Conservation (phyloP, 2,329 filamentous ascomycete species). For the Penicillium concentricum region DNA sequence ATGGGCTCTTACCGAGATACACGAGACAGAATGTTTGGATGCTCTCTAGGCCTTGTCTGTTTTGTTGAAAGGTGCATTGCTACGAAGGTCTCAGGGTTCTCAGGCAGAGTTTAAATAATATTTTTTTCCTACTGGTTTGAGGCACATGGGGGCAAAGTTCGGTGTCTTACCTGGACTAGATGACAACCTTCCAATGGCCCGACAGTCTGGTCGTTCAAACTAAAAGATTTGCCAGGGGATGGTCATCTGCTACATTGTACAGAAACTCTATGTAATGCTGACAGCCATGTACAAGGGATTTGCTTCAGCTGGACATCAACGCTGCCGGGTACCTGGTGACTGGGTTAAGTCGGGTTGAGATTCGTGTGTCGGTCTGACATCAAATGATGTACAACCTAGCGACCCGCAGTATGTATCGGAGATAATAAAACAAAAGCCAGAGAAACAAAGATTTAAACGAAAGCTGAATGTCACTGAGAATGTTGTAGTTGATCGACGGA, state of each 20-base stretch:
- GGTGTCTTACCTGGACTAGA: conserved; percentile 3
- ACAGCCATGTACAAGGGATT: not conserved
- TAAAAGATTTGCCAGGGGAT: not conserved
- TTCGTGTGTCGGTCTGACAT: not conserved
- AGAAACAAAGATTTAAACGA: not conserved
- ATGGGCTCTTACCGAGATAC: not conserved
- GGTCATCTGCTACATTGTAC: not conserved
- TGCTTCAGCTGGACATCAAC: conserved; percentile 5
- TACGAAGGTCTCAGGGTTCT: not conserved
- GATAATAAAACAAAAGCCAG: not conserved
- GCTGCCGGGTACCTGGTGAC: conserved; percentile 6
- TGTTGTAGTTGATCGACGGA: conserved; percentile 5
- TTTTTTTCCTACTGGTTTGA: not conserved
- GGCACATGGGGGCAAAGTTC: not conserved
- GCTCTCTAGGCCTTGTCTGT: not conserved
- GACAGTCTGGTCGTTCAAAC: not conserved
- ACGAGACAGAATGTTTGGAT: not conserved
- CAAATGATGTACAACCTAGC: conserved; percentile 1
- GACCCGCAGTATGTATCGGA: not conserved
- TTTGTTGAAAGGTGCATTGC: not conserved
- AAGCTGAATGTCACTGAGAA: conserved; percentile 2
- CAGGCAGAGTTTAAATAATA: not conserved
- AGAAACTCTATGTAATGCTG: not conserved
- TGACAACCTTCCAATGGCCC: conserved; percentile 9
- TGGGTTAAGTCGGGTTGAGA: not conserved